phyloP scores from a whole-genome alignment of 495 filamentous ascomycete species.

The Aspergillus heteromorphus region DNA sequence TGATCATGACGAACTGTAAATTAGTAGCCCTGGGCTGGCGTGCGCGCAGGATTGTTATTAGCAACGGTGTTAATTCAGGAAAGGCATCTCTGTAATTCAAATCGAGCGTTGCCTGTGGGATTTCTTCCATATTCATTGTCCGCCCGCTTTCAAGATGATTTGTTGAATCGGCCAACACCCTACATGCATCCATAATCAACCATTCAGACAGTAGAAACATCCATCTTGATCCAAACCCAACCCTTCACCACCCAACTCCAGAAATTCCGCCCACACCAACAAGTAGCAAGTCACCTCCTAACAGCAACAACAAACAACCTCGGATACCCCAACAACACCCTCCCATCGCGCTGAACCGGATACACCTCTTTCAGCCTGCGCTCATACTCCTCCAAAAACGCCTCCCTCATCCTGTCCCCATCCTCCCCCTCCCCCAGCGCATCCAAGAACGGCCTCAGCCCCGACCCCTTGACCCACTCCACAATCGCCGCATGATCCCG shows the following conservation, averaged over 20 bases:
- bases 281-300: constrained; percentile 15
- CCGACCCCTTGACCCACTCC: constrained; percentile 54
- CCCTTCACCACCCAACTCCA: too few species aligned
- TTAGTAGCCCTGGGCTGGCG: not conserved
- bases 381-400: constrained; percentile 39
- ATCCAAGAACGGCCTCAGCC: constrained; percentile 46
- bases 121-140: too few species aligned
- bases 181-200: too few species aligned
- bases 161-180: too few species aligned
- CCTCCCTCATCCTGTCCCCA: too few species aligned
- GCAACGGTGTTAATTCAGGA: not conserved
- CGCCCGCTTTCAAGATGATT: too few species aligned
- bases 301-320: constrained; percentile 46
- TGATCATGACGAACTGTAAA: constrained; percentile 35
- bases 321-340: constrained; percentile 42
- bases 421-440: constrained; percentile 25
- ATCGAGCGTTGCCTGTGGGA: constrained; percentile 14
- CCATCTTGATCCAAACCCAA: too few species aligned
- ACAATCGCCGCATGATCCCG: constrained; percentile 42
- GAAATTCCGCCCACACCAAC: too few species aligned
- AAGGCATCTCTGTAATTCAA: not conserved
- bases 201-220: too few species aligned
- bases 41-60: not conserved
- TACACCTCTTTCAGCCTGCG: constrained; percentile 30
- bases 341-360: constrained; percentile 34